Percentiles rank a stretch among this genome's conserved stretches.
phyloP scores from a whole-genome alignment of 2,329 filamentous ascomycete genomes.

The Pseudocercospora vitis region DNA sequence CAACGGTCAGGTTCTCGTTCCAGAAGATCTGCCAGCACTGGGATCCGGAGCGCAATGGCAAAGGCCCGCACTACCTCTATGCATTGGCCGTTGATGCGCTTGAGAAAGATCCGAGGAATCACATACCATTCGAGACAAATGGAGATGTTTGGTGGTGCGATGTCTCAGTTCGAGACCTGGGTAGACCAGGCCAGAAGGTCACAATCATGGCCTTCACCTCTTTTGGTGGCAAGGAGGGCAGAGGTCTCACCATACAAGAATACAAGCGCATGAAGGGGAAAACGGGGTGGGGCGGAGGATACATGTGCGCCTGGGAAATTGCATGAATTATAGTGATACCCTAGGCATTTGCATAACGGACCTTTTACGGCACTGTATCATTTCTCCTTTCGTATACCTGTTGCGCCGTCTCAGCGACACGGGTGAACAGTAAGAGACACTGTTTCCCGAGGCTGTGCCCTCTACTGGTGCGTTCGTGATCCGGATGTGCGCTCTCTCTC shows the following conservation, averaged over 20 bases:
- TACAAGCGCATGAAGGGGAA: slow-evolving; percentile 51
- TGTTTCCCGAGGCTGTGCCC: neutral
- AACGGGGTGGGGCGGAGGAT: slow-evolving; percentile 50
- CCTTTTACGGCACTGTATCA: slow-evolving; percentile 1
- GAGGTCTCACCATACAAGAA: slow-evolving; percentile 53
- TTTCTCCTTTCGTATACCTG: no score
- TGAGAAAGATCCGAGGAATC: slow-evolving; percentile 56
- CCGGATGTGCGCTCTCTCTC: neutral
- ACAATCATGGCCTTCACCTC: slow-evolving; percentile 62
- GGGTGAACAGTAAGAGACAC: slow-evolving; percentile 10
- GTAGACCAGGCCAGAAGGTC: slow-evolving; percentile 66
- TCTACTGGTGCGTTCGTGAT: neutral
- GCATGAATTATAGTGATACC: slow-evolving; percentile 35
- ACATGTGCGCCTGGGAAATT: slow-evolving; percentile 57
- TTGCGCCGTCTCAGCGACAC: slow-evolving; percentile 20
- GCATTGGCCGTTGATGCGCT: slow-evolving; percentile 65
- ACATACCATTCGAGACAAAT: slow-evolving; percentile 69
- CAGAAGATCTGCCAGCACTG: slow-evolving; percentile 79
- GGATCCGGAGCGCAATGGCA: slow-evolving; percentile 67
- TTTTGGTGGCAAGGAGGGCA: slow-evolving; percentile 52
- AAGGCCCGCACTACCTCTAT: slow-evolving; percentile 66
- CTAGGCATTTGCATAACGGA: no score
- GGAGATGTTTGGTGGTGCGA: slow-evolving; percentile 84
- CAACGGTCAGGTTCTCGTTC: slow-evolving; percentile 69
- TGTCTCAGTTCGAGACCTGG: slow-evolving; percentile 63